Base-by-base conservation (phyloP, 768 basidiomycete species). In the Calocera cornea region DNA sequence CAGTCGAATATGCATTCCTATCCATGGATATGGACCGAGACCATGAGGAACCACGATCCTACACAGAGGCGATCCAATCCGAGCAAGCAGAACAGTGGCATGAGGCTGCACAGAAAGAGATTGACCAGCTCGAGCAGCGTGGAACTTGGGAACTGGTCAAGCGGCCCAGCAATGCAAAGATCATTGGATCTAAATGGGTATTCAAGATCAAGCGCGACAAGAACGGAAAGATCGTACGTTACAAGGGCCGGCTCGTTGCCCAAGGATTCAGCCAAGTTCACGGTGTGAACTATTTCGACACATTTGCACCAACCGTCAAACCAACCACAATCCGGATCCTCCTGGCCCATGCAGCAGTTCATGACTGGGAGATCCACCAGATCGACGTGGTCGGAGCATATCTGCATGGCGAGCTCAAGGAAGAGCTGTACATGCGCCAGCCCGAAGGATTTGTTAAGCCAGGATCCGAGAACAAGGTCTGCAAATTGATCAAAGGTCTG, bases 371-470 rank as follows among this genome's bases (percentile, higher is more conserved):
- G 14, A 69, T 78, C 0, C 71, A 76, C 5, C 79, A 81, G 41
- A 72, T 80, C 3, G 79, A 85, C 69, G 76, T 83, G n/a, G 79
- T 78, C 36, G 73, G 73, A 0, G 79, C 79, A 0, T 83, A 77
- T 70, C 75, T 83, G 0, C 79, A 80, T 69, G 76, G 78, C 24
- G 71, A 77, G 29, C 76, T 82, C 31, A 68, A 73, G 1, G 73
- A 79, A 8, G 75, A 78, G 41, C 65, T 71, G 0, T 79, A 75
- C 65, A 78, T 80, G 76, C 75, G 76, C 22, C 77, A 77, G 64
- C 75, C 75, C 11, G 47, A 67, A 40, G 75, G 72, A 12, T 71
- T 69, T 19, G 34, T 66, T 10, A 27, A 50, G 12, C 14, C 14
- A 10, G 19, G 19, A 19, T 19, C 10, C 19, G 12, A 14, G 49